These are phyloP conservation scores for Mucor lusitanicus DNA, from an alignment of 371 early-diverging fungal genomes.

Conservation along the genomic window DNA sequence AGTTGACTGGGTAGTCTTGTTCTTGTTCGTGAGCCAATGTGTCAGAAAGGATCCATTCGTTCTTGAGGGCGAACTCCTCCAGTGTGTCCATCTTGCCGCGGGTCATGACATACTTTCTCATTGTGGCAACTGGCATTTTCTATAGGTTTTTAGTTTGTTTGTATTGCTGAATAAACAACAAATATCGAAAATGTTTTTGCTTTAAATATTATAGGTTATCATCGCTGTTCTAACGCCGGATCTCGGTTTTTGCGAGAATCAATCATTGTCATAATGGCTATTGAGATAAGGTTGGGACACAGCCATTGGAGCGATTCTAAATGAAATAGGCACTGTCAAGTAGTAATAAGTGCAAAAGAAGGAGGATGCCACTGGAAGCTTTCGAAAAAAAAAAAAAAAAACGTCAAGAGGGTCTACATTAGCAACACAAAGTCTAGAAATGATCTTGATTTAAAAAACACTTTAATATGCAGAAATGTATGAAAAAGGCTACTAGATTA, in stretches of 20 bases:
- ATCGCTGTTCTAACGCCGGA: background rate
- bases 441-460: background rate
- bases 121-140: background rate
- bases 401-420: too few relatives aligned
- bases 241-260: background rate
- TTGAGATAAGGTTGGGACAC: background rate
- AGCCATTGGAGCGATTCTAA: background rate
- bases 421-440: too few relatives aligned
- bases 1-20: conserved; percentile 1
- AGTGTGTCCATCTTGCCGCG: background rate
- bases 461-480: too few relatives aligned
- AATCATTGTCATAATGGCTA: background rate
- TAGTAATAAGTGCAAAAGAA: too few relatives aligned
- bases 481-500: too few relatives aligned
- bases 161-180: background rate
- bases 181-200: too few relatives aligned
- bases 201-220: background rate
- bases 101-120: conserved; percentile 4
- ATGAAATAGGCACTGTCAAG: background rate
- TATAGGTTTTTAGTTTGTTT: background rate
- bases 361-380: too few relatives aligned
- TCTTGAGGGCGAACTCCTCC: background rate
- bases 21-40: background rate
- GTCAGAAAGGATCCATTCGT: background rate
- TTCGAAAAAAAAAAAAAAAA: too few relatives aligned